Evolutionary conservation across 2,329 filamentous ascomycete genomes (phyloP).

Genomic region (Botryotinia narcissicola): DNA sequence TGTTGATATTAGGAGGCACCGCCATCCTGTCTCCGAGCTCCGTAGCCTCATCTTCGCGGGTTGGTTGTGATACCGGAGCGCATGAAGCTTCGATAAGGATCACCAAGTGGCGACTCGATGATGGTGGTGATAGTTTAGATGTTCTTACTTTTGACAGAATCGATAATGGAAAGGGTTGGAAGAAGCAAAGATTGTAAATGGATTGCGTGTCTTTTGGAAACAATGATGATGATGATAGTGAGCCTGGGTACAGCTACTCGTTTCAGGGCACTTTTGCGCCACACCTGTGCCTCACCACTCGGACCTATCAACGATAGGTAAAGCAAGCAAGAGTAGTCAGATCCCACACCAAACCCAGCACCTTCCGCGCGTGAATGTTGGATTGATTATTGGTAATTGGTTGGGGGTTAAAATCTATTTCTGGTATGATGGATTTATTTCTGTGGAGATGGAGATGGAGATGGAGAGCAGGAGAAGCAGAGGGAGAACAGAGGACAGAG

Average conservation of each 20-base stretch:
- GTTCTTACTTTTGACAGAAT: background rate
- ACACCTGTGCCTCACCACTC: conserved; percentile 17
- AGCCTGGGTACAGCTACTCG: conserved; percentile 1
- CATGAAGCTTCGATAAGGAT: conserved; percentile 35
- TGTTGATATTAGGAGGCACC: conserved; percentile 33
- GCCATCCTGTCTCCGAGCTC: conserved; percentile 32
- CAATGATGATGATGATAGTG: conserved; percentile 10
- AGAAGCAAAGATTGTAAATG: background rate
- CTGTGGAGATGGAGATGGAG: background rate
- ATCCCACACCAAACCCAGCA: background rate
- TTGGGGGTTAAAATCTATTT: background rate
- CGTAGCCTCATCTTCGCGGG: conserved; percentile 39
- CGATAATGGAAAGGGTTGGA: background rate
- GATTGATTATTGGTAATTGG: background rate
- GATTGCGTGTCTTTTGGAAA: conserved; percentile 22
- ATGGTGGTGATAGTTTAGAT: background rate
- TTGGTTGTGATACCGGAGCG: conserved; percentile 27
- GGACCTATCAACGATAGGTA: background rate
- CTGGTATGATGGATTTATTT: background rate
- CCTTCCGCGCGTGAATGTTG: background rate
- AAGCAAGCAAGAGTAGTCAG: background rate
- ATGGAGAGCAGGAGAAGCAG: too few relatives aligned
- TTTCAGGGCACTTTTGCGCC: conserved; percentile 20
- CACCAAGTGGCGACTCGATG: conserved; percentile 28
- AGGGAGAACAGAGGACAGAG: background rate